Base-by-base conservation (phyloP, 257 asterid genomes). In the Nicotiana tomentosiformis region DNA sequence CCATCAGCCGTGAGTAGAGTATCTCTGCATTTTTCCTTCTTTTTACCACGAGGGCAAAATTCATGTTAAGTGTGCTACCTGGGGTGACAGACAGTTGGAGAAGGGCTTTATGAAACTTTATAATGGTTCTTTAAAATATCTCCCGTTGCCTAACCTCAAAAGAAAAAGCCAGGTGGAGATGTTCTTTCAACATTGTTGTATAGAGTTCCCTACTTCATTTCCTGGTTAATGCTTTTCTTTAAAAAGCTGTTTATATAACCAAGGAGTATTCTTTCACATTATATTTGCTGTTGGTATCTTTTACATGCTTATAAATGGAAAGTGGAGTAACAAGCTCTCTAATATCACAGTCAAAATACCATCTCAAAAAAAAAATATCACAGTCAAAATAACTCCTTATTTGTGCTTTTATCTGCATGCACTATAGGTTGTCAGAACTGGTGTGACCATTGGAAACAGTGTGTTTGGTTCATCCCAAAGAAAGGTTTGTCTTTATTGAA, bases 391-490 rank as follows among this genome's bases (percentile, higher is more conserved):
- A 23, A 76, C 7, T 76, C 64, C 64, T 76, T 26, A 49, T 37
- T 26, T 56, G 64, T 62, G 56, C 51, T 74, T 82, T 43, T 77
- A 30, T 51, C 43, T 76, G 26, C 26, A 7, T 82, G 81, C 87
- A 86, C 78, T 82, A 30, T 82, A 96, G 99, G 92, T 82, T 68
- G 89, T 70, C 83, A 86, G 43, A 84, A 85, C 72, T 94, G 99
- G 99, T 91, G 99, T 86, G 98, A 96, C 91, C 99, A 96, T 67
- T 96, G 99, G 99, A 96, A 94, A 84, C 99, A 96, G 82, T 89
- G 93, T 86, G 93, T 94, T 83, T 96, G 98, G 99, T 87, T 93
- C 79, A 85, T 91, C 83, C 94, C 95, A 30, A 86, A 83, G 51
- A 80, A 88, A 67, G 96, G 95, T 70, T 84, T 91, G 72, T 77